phyloP scores from a whole-genome alignment of 768 basidiomycete species.

The Suillus cothurnatus region DNA sequence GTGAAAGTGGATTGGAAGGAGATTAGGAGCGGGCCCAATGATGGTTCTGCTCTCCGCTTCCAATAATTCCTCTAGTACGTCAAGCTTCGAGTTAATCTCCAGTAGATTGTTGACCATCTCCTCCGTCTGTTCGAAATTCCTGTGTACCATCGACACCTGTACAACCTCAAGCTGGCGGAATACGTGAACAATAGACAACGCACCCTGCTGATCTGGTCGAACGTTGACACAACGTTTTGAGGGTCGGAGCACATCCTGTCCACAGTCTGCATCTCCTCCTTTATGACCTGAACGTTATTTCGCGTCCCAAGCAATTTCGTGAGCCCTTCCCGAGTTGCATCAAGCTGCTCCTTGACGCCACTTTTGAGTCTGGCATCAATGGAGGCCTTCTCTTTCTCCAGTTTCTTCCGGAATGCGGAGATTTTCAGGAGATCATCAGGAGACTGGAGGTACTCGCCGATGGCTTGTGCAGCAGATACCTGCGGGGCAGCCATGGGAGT shows the following conservation, averaged over 20 bases:
- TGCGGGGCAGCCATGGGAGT: constrained; percentile 38
- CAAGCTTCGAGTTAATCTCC: constrained; percentile 88
- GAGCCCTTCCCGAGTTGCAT: constrained; percentile 86
- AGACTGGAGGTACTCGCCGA: constrained; percentile 89
- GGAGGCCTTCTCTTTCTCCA: constrained; percentile 95
- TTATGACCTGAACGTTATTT: constrained; percentile 75
- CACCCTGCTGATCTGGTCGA: constrained; percentile 95
- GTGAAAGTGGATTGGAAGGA: constrained; percentile 89
- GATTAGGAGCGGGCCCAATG: constrained; percentile 84
- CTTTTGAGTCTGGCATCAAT: constrained; percentile 89
- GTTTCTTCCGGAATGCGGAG: constrained; percentile 85
- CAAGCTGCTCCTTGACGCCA: constrained; percentile 91
- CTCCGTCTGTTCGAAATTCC: constrained; percentile 93
- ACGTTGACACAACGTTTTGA: constrained; percentile 75
- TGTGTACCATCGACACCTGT: constrained; percentile 93
- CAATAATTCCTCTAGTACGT: constrained; percentile 77
- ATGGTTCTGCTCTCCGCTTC: constrained; percentile 73
- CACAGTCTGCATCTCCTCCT: constrained; percentile 83
- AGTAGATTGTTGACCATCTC: constrained; percentile 94
- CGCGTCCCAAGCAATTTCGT: constrained; percentile 78
- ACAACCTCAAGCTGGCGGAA: constrained; percentile 2
- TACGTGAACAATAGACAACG: constrained; percentile 27
- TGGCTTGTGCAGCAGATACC: constrained; percentile 81
- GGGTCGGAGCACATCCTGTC: constrained; percentile 80
- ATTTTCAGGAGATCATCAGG: constrained; percentile 94